phyloP scores from a whole-genome alignment of 1,139 yeast species.

The Yamadazyma triangularis region DNA sequence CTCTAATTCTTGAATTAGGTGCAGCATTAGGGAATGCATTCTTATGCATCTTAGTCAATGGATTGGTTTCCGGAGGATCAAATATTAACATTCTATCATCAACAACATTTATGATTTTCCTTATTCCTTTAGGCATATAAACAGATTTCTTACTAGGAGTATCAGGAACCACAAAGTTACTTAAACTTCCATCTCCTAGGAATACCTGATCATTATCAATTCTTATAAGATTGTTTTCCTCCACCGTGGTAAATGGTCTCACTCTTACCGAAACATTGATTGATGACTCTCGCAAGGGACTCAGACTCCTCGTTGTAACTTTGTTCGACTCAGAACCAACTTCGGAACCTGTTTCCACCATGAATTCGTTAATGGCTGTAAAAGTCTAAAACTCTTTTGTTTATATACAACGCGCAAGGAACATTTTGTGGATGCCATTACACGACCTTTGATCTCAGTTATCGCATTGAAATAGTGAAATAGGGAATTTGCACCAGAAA shows the following conservation, averaged over 20 bases:
- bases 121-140: conserved; percentile 46
- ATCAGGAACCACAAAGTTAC: conserved; percentile 8
- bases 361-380: too few species aligned
- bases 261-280: conserved; percentile 71
- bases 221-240: conserved; percentile 42
- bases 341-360: too few species aligned
- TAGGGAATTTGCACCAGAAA: too few species aligned
- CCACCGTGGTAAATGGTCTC: conserved; percentile 71
- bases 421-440: too few species aligned
- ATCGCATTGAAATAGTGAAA: neutral
- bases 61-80: conserved; percentile 81
- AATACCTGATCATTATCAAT: conserved; percentile 36
- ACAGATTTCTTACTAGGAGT: conserved; percentile 12
- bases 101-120: conserved; percentile 75
- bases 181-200: conserved; percentile 55
- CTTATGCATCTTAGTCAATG: conserved; percentile 56
- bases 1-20: conserved; percentile 52
- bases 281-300: conserved; percentile 9
- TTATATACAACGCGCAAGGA: too few species aligned
- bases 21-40: conserved; percentile 45
- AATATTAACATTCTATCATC: conserved; percentile 87
- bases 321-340: too few species aligned
- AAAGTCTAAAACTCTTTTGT: too few species aligned
- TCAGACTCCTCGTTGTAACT: too few species aligned
- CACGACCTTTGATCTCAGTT: too few species aligned